Conservation (phyloP, 352 stramenopile species). For the Globisporangium emineosum region DNA sequence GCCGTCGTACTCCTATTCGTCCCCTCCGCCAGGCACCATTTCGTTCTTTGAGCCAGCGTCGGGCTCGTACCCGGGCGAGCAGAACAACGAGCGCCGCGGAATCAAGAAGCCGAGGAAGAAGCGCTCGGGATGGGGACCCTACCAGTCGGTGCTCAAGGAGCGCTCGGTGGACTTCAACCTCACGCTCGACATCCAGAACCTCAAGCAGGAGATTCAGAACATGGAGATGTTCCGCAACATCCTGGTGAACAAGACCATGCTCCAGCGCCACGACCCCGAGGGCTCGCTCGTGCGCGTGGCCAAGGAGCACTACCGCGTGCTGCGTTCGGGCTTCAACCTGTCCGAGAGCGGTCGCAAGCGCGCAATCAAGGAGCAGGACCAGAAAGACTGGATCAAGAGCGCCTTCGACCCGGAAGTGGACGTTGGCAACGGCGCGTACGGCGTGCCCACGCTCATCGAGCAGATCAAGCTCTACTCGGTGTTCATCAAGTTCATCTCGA, state of each 20-base stretch:
- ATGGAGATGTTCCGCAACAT: conserved; percentile 24
- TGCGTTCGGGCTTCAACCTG: conserved; percentile 19
- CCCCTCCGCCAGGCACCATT: conserved; percentile 5
- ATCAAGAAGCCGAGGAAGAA: conserved; percentile 13
- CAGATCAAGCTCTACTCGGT: conserved; percentile 29
- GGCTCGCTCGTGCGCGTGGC: conserved; percentile 27
- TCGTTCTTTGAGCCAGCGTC: conserved; percentile 12
- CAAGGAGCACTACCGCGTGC: conserved; percentile 21
- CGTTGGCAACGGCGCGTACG: conserved; percentile 18
- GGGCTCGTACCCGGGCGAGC: conserved; percentile 19
- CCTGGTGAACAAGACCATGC: conserved; percentile 17
- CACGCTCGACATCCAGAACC: conserved; percentile 27
- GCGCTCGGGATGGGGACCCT: conserved; percentile 17
- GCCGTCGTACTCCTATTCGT: neutral
- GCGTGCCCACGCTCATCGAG: conserved; percentile 27
- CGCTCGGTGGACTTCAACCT: conserved; percentile 26
- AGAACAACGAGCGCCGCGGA: conserved; percentile 27
- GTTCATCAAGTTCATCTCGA: conserved; percentile 22
- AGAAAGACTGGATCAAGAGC: conserved; percentile 21
- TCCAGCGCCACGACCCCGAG: conserved; percentile 18
- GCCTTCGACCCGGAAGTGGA: conserved; percentile 24
- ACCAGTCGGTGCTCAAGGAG: conserved; percentile 24
- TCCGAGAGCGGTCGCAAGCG: conserved; percentile 10
- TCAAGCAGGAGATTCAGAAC: conserved; percentile 31
- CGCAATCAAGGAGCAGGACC: conserved; percentile 10